Evolutionary conservation across 176 grass and related monocot genomes (phyloP), one percentile per base, ranked within the genome.

Genomic region (Pontederia paniculata): DNA sequence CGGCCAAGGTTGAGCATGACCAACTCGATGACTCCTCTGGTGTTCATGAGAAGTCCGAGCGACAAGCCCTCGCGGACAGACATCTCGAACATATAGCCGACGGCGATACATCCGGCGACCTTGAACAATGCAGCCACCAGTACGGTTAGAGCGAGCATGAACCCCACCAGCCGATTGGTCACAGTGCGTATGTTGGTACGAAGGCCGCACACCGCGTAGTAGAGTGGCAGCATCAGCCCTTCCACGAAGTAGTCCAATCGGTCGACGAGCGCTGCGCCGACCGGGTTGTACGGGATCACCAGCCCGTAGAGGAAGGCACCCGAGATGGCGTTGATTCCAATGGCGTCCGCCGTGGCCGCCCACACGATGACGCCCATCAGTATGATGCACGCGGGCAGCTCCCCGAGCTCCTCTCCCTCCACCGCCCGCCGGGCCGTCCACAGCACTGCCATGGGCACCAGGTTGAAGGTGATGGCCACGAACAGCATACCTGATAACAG

Each of bases 321-420:
- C 62, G 47, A 65, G 14, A 65, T 17, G 62, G 62, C 62, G 45
- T 65, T 65, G 9, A 65, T 51, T 21, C 62, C 62, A 2, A 65
- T 49, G 21, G 47, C 46, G 14, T 65, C 62, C 6, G 22, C 62
- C 45, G 50, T 1, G 5, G 50, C 45, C 62, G 62, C 45, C 62
- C 46, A 65, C 45, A 45, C 45, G 45, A 65, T 51, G 14, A 50
- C 62, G 1, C 62, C 62, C 1, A 65, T 22, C 14, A 65, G 62
- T 2, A 65, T 48, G 21, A 51, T 19, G 46, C 46, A 28, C 11
- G 20, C 60, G 1, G 44, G 12, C 22, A 65, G 21, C 22, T 65
- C 62, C 46, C 23, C 62, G 56, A 58, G 6, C 47, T 23, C 45
- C 47, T 50, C 47, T 45, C 20, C 62, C 2, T 45, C 17, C 46